phyloP scores from a whole-genome alignment of 2,329 filamentous ascomycete genomes.

The Sarocladiaceae sp. region DNA sequence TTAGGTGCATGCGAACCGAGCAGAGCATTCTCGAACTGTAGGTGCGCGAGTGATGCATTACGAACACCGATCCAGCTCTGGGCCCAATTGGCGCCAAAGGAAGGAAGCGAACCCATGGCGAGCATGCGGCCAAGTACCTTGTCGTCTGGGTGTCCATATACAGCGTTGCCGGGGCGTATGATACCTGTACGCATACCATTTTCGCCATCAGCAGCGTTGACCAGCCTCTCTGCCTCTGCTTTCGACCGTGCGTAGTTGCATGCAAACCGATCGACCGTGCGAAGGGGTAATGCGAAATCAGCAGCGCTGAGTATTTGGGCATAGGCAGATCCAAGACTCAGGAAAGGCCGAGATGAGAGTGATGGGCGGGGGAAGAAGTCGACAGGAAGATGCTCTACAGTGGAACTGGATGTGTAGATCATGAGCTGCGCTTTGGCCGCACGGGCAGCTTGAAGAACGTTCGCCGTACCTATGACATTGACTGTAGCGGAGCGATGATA shows the following conservation, averaged over 20 bases:
- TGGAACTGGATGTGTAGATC: conserved; percentile 44
- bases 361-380: conserved; percentile 4
- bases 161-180: conserved; percentile 46
- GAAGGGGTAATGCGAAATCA: conserved; percentile 34
- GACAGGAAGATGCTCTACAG: conserved; percentile 33
- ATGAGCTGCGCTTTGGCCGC: conserved; percentile 41
- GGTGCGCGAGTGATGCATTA: conserved; percentile 48
- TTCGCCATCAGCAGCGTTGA: conserved; percentile 35
- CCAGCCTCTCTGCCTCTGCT: conserved; percentile 42
- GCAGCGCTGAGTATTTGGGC: conserved; percentile 39
- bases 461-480: conserved; percentile 43
- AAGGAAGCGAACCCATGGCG: conserved; percentile 28
- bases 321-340: conserved; percentile 36
- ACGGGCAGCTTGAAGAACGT: conserved; percentile 41
- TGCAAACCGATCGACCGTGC: conserved; percentile 36
- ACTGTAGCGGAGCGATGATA: conserved; percentile 40
- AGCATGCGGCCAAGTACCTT: conserved; percentile 33
- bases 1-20: conserved; percentile 26
- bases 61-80: conserved; percentile 44
- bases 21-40: conserved; percentile 46
- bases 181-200: conserved; percentile 41
- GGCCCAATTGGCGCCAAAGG: conserved; percentile 29
- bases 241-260: conserved; percentile 47
- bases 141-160: conserved; percentile 44
- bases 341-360: too few species aligned